A percentile compares a stretch with the other conserved stretches of the same genome.
These are phyloP conservation scores for Xanthoparmelia taractica DNA, from an alignment of 495 filamentous ascomycete genomes.

Conservation along the genomic window DNA sequence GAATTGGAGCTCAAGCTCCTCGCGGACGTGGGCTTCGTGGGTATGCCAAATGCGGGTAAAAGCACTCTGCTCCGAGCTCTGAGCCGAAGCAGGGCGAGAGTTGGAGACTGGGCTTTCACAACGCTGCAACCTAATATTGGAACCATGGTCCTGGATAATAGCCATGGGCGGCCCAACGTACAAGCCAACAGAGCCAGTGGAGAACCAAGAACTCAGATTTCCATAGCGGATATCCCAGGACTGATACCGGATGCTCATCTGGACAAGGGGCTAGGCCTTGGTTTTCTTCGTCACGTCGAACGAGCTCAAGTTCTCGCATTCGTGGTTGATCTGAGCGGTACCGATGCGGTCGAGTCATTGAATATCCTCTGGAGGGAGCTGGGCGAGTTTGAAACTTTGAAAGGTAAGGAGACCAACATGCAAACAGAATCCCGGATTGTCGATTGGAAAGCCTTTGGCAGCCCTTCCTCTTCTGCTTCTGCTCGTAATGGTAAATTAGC, in stretches of 20 bases:
- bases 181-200: constrained; percentile 31
- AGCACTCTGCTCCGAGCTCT: constrained; percentile 83
- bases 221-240: constrained; percentile 92
- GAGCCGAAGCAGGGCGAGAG: constrained; percentile 74
- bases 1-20: constrained; percentile 92
- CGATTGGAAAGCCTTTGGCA: constrained; percentile 21
- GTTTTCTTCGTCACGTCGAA: constrained; percentile 90
- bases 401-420: constrained; percentile 50
- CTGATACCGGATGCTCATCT: constrained; percentile 84
- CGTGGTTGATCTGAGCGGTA: constrained; percentile 76
- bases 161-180: constrained; percentile 58
- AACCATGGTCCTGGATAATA: constrained; percentile 82
- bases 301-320: constrained; percentile 88
- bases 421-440: constrained; percentile 33
- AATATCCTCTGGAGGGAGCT: constrained; percentile 84
- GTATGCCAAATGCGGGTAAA: constrained; percentile 93
- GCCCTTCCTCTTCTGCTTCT: constrained; percentile 11
- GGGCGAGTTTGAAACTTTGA: constrained; percentile 71
- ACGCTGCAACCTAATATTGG: constrained; percentile 91
- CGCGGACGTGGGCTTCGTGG: constrained; percentile 89
- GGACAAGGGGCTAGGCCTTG: constrained; percentile 83
- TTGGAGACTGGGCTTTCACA: constrained; percentile 95
- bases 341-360: constrained; percentile 68
- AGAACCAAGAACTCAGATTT: constrained; percentile 62
- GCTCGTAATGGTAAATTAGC: constrained; percentile 4